Evolutionary conservation across 371 early-diverging fungal genomes (phyloP).

Genomic region (Syncephalastrum contaminatum): DNA sequence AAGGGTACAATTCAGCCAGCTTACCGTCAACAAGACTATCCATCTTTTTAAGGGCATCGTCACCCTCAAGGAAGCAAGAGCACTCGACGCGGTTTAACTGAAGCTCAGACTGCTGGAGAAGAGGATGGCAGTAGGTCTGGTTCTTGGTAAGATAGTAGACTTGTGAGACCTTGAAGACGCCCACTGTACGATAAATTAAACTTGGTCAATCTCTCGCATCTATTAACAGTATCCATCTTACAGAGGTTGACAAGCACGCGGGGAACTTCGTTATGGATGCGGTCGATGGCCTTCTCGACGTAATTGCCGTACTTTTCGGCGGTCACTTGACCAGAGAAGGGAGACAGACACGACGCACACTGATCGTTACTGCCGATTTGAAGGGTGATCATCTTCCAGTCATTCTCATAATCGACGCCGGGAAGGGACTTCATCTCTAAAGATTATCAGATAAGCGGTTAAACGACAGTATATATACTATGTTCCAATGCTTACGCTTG

Average conservation of each 20-base stretch:
- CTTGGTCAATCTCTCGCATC: not conserved
- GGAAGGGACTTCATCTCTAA: conserved; percentile 19
- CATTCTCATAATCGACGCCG: conserved; percentile 19
- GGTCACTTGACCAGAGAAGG: conserved; percentile 7
- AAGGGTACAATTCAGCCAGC: not conserved
- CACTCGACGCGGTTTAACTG: conserved; percentile 12
- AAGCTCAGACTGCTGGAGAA: not conserved
- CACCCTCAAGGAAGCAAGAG: conserved; percentile 2
- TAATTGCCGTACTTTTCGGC: conserved; percentile 9
- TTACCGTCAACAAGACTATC: not conserved
- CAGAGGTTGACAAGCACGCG: conserved; percentile 12
- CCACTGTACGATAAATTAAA: not conserved
- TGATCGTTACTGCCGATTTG: conserved; percentile 32
- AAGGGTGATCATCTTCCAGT: conserved; percentile 44
- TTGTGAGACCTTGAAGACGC: conserved; percentile 13
- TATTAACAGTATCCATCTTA: not conserved
- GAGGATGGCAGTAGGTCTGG: conserved; percentile 10
- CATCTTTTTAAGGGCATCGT: conserved; percentile 7
- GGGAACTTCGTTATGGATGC: conserved; percentile 10
- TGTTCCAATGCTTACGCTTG: conserved; percentile 13
- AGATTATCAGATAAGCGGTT: no score
- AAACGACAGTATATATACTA: not conserved
- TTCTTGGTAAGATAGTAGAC: conserved; percentile 9
- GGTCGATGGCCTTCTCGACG: conserved; percentile 12
- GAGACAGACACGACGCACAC: conserved; percentile 11